Evolutionary conservation across 352 stramenopile species (phyloP).

Genomic region (Aphanomyces invadans): DNA sequence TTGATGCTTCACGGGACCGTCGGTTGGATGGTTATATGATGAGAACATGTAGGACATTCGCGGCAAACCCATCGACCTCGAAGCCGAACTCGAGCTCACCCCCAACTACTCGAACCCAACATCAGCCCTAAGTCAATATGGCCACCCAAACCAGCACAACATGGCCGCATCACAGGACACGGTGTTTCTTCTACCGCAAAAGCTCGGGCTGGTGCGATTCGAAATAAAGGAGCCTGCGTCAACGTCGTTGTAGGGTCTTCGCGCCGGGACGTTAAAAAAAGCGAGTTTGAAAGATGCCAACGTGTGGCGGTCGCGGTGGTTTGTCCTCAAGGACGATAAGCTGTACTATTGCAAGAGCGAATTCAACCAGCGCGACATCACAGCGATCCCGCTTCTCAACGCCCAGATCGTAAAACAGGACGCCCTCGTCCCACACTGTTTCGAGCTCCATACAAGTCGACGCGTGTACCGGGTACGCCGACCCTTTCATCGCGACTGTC

Average conservation of each 20-base stretch:
- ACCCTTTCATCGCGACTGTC: not conserved
- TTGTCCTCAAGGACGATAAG: slow-evolving; percentile 81
- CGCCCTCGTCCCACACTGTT: slow-evolving; percentile 60
- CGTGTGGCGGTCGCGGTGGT: slow-evolving; percentile 79
- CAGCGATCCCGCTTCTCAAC: slow-evolving; percentile 66
- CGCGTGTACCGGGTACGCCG: slow-evolving; percentile 56
- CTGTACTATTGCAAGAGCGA: slow-evolving; percentile 80
- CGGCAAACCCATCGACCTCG: slow-evolving; percentile 59
- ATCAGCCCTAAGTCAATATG: slow-evolving; percentile 7
- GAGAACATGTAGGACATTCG: slow-evolving; percentile 43
- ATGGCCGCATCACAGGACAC: slow-evolving; percentile 29
- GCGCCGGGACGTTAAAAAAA: slow-evolving; percentile 75
- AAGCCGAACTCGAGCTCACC: slow-evolving; percentile 36
- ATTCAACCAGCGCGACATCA: slow-evolving; percentile 74
- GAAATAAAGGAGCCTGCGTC: no score
- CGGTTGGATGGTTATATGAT: no score
- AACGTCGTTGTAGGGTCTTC: slow-evolving; percentile 39
- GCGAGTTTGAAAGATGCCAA: slow-evolving; percentile 67
- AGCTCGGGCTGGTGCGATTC: slow-evolving; percentile 53
- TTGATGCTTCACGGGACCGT: no score
- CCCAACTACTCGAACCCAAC: not conserved
- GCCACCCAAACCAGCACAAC: slow-evolving; percentile 3
- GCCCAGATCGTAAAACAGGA: slow-evolving; percentile 69
- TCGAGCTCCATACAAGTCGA: slow-evolving; percentile 67
- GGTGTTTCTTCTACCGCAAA: slow-evolving; percentile 53